Percentiles rank a stretch among this genome's conserved stretches.
Evolutionary conservation across 129 eudicot species (phyloP).

Genomic region (Tanacetum coccineum): DNA sequence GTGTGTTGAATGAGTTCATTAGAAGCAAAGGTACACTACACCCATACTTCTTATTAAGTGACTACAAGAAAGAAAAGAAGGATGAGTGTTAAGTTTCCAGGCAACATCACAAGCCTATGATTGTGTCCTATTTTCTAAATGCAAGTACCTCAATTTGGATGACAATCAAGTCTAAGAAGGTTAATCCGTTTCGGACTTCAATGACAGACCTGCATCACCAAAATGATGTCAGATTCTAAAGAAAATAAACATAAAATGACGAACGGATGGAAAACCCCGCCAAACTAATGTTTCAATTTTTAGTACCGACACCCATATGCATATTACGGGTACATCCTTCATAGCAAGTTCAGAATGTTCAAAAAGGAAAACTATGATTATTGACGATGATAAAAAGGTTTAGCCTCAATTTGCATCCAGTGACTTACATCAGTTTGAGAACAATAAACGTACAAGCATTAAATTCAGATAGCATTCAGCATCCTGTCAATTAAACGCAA

Average conservation of each 20-base stretch:
- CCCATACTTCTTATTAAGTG: conserved; percentile 81
- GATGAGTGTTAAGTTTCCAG: conserved; percentile 14
- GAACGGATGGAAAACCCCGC: background rate
- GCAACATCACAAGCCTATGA: conserved; percentile 10
- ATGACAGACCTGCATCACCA: conserved; percentile 78
- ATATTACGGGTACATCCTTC: conserved; percentile 14
- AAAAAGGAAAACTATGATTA: background rate
- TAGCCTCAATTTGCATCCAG: background rate
- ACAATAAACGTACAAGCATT: background rate
- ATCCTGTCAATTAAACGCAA: background rate
- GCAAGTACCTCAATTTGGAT: conserved; percentile 82
- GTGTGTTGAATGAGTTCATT: conserved; percentile 99
- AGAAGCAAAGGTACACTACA: conserved; percentile 92
- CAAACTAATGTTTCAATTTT: conserved; percentile 8
- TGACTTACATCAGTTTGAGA: background rate
- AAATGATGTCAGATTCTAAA: conserved; percentile 19
- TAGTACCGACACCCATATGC: background rate
- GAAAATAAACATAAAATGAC: background rate
- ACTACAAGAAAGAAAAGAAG: conserved; percentile 38
- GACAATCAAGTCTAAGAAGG: conserved; percentile 93
- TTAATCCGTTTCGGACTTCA: conserved; percentile 91
- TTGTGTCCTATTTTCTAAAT: conserved; percentile 5
- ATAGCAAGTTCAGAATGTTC: conserved; percentile 12
- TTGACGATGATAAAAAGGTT: background rate
- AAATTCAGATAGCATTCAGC: background rate